Conservation (phyloP, 2,329 filamentous ascomycete species). For the Beauveria australis region DNA sequence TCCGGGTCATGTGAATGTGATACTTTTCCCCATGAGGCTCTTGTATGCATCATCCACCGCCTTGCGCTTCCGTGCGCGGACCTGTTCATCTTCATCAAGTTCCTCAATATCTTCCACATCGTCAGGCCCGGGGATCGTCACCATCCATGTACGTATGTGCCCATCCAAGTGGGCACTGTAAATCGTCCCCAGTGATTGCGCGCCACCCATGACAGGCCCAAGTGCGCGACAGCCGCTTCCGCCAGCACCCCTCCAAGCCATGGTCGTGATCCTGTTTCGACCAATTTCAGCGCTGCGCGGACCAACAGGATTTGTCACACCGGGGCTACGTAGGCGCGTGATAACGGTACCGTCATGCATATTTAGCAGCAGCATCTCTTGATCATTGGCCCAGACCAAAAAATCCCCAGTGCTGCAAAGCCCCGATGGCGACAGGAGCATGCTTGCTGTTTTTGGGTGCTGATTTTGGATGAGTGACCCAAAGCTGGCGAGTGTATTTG, state of each 20-base stretch:
- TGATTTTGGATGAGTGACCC: constrained; percentile 73
- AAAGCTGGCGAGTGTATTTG: constrained; percentile 84
- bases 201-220: constrained; percentile 53
- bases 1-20: constrained; percentile 47
- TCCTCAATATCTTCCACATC: constrained; percentile 40
- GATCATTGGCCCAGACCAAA: constrained; percentile 74
- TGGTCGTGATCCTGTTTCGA: constrained; percentile 60
- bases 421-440: constrained; percentile 55
- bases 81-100: constrained; percentile 33
- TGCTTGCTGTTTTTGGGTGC: constrained; percentile 51
- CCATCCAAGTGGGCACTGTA: constrained; percentile 83
- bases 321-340: constrained; percentile 61
- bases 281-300: constrained; percentile 43
- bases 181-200: constrained; percentile 45
- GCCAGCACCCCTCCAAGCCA: constrained; percentile 59
- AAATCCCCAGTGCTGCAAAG: constrained; percentile 52
- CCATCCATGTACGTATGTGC: constrained; percentile 71
- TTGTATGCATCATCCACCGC: constrained; percentile 73
- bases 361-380: constrained; percentile 72
- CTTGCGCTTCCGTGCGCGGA: constrained; percentile 58
- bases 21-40: constrained; percentile 63
- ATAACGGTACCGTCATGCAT: constrained; percentile 68
- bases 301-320: constrained; percentile 37
- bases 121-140: constrained; percentile 44
- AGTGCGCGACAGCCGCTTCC: constrained; percentile 50